A percentile compares a stretch with the other conserved stretches of the same genome.
These are phyloP conservation scores for Apiospora pterosperma DNA, from an alignment of 2,329 filamentous ascomycete species.

Conservation along the genomic window DNA sequence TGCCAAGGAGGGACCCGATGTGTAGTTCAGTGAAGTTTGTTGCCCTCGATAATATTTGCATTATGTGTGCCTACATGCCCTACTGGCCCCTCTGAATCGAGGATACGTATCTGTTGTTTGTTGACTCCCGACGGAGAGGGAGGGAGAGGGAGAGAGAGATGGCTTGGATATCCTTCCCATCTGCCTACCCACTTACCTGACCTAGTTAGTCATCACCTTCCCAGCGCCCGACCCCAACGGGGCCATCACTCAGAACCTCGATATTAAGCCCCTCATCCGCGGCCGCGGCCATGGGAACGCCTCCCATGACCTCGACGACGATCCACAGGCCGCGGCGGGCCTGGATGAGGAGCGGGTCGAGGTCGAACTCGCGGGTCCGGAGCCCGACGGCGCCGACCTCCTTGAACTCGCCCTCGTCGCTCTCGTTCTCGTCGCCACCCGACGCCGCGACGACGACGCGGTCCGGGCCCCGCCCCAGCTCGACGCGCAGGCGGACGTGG, in stretches of 20 bases:
- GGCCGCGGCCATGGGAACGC: conserved; percentile 22
- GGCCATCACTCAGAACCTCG: conserved; percentile 49
- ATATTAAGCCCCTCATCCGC: conserved; percentile 43
- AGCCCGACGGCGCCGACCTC: conserved; percentile 61
- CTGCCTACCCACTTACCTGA: background rate
- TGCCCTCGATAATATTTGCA: too few species aligned
- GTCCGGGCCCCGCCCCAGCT: conserved; percentile 57
- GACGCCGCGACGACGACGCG: conserved; percentile 63
- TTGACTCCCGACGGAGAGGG: too few species aligned
- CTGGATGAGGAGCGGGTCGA: conserved; percentile 59
- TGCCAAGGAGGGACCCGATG: too few species aligned
- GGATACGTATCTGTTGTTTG: too few species aligned
- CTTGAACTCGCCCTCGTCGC: conserved; percentile 56
- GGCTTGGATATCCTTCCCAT: background rate
- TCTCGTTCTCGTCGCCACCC: conserved; percentile 34
- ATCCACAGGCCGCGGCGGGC: conserved; percentile 65
- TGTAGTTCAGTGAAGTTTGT: too few species aligned
- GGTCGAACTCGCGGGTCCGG: conserved; percentile 69
- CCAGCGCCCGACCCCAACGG: conserved; percentile 41
- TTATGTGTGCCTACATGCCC: too few species aligned
- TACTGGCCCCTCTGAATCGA: too few species aligned
- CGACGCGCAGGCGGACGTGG: conserved; percentile 66
- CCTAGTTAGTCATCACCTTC: conserved; percentile 19
- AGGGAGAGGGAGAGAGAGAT: background rate
- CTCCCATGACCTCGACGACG: conserved; percentile 74